Percentiles rank a stretch among this genome's conserved stretches.
Conservation (phyloP, 495 filamentous ascomycete genomes). For the Penicillium waksmanii region DNA sequence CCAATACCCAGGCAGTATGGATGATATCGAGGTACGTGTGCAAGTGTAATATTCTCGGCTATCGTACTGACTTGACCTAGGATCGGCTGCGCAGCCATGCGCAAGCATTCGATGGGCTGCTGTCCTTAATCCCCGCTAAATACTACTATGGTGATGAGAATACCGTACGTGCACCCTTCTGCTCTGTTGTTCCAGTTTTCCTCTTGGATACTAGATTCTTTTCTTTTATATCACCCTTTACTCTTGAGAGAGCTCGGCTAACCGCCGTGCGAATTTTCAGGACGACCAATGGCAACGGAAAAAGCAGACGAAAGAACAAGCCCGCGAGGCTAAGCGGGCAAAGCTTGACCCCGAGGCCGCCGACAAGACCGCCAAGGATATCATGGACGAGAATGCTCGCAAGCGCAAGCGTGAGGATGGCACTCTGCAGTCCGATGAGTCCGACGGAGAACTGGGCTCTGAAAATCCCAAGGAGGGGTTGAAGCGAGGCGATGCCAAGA, state of each 20-base stretch:
- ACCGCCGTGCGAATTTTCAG: constrained; percentile 48
- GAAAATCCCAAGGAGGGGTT: constrained; percentile 47
- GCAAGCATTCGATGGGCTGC: constrained; percentile 84
- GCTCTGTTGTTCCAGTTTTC: constrained; percentile 7
- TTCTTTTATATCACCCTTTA: constrained; percentile 21
- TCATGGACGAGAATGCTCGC: constrained; percentile 77
- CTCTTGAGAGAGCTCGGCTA: constrained; percentile 25
- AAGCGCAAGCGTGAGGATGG: constrained; percentile 69
- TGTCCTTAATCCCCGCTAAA: constrained; percentile 91
- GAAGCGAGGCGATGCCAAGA: constrained; percentile 35
- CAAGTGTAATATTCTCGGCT: background rate
- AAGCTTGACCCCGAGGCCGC: constrained; percentile 82
- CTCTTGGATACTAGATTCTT: constrained; percentile 15
- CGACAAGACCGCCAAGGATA: constrained; percentile 74
- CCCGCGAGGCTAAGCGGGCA: constrained; percentile 72
- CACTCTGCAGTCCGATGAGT: constrained; percentile 41
- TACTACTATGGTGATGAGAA: constrained; percentile 87
- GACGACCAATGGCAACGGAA: constrained; percentile 84
- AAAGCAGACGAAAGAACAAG: constrained; percentile 85
- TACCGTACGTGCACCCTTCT: constrained; percentile 64
- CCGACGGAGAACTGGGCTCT: constrained; percentile 50
- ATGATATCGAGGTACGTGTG: constrained; percentile 52
- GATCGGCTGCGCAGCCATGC: constrained; percentile 85
- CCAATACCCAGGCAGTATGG: constrained; percentile 33
- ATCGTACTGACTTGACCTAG: constrained; percentile 39